Evolutionary conservation across 805 yeast species (phyloP), one percentile per base, ranked within the genome.

Genomic region (Zygosaccharomyces gambellarensis): DNA sequence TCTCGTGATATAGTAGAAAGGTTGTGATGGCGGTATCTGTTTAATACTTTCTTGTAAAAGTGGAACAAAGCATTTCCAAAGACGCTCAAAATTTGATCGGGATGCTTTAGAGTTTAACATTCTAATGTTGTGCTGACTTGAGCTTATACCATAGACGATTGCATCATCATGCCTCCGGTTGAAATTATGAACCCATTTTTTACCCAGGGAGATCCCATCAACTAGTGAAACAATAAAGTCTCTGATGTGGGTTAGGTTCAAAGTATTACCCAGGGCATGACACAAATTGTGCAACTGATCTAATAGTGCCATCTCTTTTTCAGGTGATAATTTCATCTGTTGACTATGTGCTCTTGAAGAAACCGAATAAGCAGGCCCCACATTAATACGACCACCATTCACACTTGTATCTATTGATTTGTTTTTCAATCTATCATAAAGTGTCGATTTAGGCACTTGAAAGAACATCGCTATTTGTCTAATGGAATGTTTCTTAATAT

Each of bases 381-480:
- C 40, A 32, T 23, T 23, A 5, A 40, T 17, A 9, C 51, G 25
- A 10, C 29, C 36, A 4, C 30, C 47, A 10, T n/a, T 25, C 17
- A 34, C 31, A 10, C 43, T 34, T 12, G 34, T 19, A 19, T 47
- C 30, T n/a, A 36, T 27, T 2, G 43, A 45, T 36, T 46, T 48
- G 41, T 47, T 48, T 41, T 56, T 58, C 40, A 58, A 34, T n/a
- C 65, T 46, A 48, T 61, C 65, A 39, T 60, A 59, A 21, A 61
- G 44, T 11, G 65, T 61, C 1, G 64, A 60, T 39, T 61, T 61
- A 2, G 65, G 63, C 10, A 61, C 56, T 29, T 57, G 57, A 39
- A 61, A 61, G 47, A 54, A 56, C 38, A 57, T 38, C 0, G 65
- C 61, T 27, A 60, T 56, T 44, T 60, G 63, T 34, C 65, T 52